phyloP scores from a whole-genome alignment of 2,329 filamentous ascomycete species.

The Beauveria varroae region DNA sequence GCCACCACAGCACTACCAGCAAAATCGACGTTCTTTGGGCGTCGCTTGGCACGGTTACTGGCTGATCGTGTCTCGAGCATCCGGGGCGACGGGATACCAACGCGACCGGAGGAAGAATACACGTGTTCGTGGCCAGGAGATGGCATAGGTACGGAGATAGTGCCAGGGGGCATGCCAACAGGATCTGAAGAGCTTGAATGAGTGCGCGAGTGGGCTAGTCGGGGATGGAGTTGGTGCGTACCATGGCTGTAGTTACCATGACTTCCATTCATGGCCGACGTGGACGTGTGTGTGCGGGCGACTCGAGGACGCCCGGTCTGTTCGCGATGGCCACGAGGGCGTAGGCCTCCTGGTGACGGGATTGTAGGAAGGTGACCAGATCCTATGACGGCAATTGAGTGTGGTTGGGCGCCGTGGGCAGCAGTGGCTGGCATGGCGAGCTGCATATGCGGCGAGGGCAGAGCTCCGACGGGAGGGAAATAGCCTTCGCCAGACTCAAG shows the following conservation, averaged over 20 bases:
- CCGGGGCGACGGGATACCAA: slow-evolving; percentile 46
- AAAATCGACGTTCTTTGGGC: slow-evolving; percentile 42
- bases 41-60: slow-evolving; percentile 40
- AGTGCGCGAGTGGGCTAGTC: slow-evolving; percentile 45
- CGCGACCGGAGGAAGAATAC: slow-evolving; percentile 33
- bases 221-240: slow-evolving; percentile 28
- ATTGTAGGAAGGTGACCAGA: slow-evolving; percentile 74
- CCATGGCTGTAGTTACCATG: slow-evolving; percentile 28
- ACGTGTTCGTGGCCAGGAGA: slow-evolving; percentile 46
- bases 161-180: slow-evolving; percentile 34
- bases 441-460: slow-evolving; percentile 33
- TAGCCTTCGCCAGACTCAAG: slow-evolving; percentile 70
- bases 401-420: slow-evolving; percentile 29
- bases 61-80: slow-evolving; percentile 41
- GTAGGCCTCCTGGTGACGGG: slow-evolving; percentile 70
- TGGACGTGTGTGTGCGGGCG: slow-evolving; percentile 68
- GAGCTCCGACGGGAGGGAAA: slow-evolving; percentile 60
- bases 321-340: slow-evolving; percentile 47
- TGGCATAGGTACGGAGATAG: slow-evolving; percentile 43
- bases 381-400: slow-evolving; percentile 72
- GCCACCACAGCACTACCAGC: slow-evolving; percentile 59
- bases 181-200: slow-evolving; percentile 53
- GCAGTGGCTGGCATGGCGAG: slow-evolving; percentile 30
- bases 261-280: slow-evolving; percentile 54
- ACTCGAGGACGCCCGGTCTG: slow-evolving; percentile 54